These are phyloP conservation scores for Cercospora sp. DNA, from an alignment of 2,329 filamentous ascomycete genomes.

Conservation along the genomic window DNA sequence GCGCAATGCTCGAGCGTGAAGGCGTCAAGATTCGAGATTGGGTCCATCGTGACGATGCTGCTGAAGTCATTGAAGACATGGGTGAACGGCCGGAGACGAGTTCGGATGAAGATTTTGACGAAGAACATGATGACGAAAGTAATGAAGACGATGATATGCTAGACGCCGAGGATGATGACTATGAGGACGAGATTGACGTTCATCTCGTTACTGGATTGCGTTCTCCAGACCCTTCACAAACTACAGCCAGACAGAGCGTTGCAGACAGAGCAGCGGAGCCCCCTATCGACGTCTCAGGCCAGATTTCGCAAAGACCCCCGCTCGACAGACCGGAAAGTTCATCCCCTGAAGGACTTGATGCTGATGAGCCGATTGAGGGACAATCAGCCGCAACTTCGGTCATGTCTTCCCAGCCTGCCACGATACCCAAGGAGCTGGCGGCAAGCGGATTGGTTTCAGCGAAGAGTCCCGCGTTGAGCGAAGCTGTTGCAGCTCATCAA, in stretches of 20 bases:
- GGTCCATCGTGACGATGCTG: constrained; percentile 22
- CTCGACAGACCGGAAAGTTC: background rate
- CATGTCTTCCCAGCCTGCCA: background rate
- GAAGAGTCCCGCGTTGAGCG: background rate
- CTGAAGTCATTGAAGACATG: constrained; percentile 28
- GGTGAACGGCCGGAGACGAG: constrained; percentile 20
- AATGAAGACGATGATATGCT: constrained; percentile 13
- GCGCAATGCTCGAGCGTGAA: constrained; percentile 11
- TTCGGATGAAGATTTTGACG: constrained; percentile 16
- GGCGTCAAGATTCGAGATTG: constrained; percentile 18
- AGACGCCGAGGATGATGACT: background rate
- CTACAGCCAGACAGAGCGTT: background rate
- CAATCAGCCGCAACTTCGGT: background rate
- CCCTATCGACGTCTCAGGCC: background rate
- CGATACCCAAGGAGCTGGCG: background rate
- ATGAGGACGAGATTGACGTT: constrained; percentile 6
- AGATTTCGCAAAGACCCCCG: background rate
- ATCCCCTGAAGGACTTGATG: background rate
- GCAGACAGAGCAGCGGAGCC: background rate
- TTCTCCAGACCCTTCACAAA: background rate
- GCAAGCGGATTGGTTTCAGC: background rate
- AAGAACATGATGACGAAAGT: constrained; percentile 12
- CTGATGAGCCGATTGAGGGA: background rate
- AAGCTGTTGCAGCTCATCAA: background rate
- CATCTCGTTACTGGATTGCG: background rate